A percentile compares a stretch with the other conserved stretches of the same genome.
These are phyloP conservation scores for Bruguiera parviflora DNA, from an alignment of 345 rosid species.

Conservation along the genomic window DNA sequence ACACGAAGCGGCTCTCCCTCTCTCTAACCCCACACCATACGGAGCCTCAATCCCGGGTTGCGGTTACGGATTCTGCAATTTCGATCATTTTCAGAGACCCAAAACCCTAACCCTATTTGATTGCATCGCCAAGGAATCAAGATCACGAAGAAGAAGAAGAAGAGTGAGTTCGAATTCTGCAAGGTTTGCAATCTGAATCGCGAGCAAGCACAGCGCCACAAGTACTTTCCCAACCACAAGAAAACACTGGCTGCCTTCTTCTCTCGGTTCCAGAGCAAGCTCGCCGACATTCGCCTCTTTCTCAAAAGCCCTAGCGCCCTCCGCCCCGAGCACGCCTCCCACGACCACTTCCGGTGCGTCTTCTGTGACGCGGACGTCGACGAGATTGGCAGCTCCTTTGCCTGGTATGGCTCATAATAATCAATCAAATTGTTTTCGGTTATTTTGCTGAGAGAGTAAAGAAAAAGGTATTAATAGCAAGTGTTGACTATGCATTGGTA, in stretches of 20 bases:
- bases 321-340: constrained; percentile 50
- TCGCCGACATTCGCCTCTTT: constrained; percentile 59
- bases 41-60: not conserved
- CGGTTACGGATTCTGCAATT: not conserved
- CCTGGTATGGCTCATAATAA: constrained; percentile 43
- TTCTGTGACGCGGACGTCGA: constrained; percentile 68
- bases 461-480: not conserved
- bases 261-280: constrained; percentile 56
- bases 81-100: not conserved
- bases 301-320: constrained; percentile 56
- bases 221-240: constrained; percentile 72
- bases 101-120: not conserved
- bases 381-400: constrained; percentile 63
- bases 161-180: constrained; percentile 62
- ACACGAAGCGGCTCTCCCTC: not conserved
- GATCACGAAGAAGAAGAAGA: constrained; percentile 19
- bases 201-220: constrained; percentile 68
- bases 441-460: not conserved
- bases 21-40: not conserved
- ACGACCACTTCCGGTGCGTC: constrained; percentile 74
- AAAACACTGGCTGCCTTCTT: constrained; percentile 50
- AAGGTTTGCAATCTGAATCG: constrained; percentile 65
- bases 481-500: constrained; percentile 32
- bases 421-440: not conserved
- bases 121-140: not conserved